Evolutionary conservation across 176 grass and related monocot species (phyloP).

Genomic region (Puccinellia tenuiflora): DNA sequence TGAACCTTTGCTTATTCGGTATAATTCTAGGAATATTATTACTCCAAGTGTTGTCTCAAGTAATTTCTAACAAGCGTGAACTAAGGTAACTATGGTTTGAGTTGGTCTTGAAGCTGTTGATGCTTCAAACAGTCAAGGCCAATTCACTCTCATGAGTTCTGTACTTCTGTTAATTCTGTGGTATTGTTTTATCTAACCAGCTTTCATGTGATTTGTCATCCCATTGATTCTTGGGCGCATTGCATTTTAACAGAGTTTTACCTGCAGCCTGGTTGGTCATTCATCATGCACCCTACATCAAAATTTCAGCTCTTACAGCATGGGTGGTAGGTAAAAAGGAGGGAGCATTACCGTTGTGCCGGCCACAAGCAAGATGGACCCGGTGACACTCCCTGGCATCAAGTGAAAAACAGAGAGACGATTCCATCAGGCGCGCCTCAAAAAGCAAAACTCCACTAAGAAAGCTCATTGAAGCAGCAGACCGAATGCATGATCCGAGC

Average conservation of each 20-base stretch:
- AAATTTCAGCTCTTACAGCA: background rate
- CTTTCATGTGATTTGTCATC: background rate
- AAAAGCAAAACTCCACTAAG: background rate
- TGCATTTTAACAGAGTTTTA: background rate
- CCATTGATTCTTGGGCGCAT: background rate
- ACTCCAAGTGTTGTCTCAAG: background rate
- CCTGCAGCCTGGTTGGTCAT: background rate
- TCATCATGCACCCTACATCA: background rate
- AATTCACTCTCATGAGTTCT: background rate
- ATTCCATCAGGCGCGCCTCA: background rate
- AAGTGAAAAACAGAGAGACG: slow-evolving; percentile 1
- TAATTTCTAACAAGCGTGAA: background rate
- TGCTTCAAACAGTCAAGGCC: slow-evolving; percentile 9
- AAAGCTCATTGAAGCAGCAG: background rate
- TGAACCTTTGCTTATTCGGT: background rate
- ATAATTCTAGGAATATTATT: background rate
- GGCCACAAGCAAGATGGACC: slow-evolving; percentile 65
- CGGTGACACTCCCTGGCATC: slow-evolving; percentile 64
- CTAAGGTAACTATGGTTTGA: background rate
- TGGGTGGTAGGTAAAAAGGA: background rate
- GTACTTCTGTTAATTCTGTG: background rate
- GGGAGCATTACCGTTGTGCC: slow-evolving; percentile 71
- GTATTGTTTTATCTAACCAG: background rate
- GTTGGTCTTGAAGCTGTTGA: slow-evolving; percentile 18
- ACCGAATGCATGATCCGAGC: background rate